Conservation (phyloP, 257 asterid genomes). For the Ocimum tenuiflorum region DNA sequence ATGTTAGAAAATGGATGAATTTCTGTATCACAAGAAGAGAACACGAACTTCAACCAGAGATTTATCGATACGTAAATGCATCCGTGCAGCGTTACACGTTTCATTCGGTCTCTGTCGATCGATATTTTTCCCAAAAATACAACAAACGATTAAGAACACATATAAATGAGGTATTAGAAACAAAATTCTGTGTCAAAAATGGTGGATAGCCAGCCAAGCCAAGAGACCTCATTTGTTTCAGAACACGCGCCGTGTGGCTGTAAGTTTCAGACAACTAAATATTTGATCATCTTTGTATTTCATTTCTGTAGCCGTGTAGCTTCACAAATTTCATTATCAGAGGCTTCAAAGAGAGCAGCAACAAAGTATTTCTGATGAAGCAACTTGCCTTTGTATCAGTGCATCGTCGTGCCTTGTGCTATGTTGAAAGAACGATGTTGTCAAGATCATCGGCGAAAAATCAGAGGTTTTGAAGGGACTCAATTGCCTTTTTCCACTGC, state of each 20-base stretch:
- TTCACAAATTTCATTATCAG: slow-evolving; percentile 2
- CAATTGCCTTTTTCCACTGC: slow-evolving; percentile 96
- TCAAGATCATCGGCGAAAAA: slow-evolving; percentile 9
- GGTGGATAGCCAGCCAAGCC: slow-evolving; percentile 8
- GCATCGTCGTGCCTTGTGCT: slow-evolving; percentile 7
- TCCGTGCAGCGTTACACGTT: slow-evolving; percentile 6
- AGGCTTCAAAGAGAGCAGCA: background rate
- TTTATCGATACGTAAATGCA: background rate
- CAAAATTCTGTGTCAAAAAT: slow-evolving; percentile 20
- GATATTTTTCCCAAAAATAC: background rate
- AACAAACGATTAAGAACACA: background rate
- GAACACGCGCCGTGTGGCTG: background rate
- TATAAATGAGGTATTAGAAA: slow-evolving; percentile 3
- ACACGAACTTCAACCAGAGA: background rate
- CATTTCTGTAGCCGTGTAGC: slow-evolving; percentile 2
- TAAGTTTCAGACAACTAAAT: no score
- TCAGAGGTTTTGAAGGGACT: slow-evolving; percentile 82
- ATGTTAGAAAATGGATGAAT: no score
- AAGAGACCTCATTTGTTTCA: background rate
- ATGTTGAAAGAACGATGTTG: slow-evolving; percentile 43
- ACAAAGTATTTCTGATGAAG: no score
- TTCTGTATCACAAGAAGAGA: background rate
- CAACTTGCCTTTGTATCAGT: slow-evolving; percentile 21
- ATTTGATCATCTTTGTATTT: background rate
- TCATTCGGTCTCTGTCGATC: background rate